These are phyloP conservation scores for Diutina rugosa DNA, from an alignment of 1,139 yeast genomes.

Conservation along the genomic window DNA sequence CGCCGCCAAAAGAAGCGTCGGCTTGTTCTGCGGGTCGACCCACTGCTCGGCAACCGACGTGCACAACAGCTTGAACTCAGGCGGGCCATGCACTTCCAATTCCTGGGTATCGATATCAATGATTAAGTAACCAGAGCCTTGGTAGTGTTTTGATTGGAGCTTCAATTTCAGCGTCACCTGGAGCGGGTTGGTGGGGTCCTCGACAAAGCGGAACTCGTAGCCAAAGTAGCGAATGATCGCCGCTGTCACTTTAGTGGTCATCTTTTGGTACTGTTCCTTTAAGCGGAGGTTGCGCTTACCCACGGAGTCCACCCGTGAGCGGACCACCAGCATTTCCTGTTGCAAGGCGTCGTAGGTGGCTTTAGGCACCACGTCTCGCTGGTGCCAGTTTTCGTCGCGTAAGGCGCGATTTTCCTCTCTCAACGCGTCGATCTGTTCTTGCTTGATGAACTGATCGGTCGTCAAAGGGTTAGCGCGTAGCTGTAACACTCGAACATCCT, in stretches of 20 bases:
- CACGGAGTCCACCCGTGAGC: conserved; percentile 35
- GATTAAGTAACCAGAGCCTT: conserved; percentile 16
- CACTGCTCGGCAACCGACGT: conserved; percentile 50
- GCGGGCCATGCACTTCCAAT: conserved; percentile 28
- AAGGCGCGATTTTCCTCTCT: conserved; percentile 52
- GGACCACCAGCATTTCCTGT: conserved; percentile 37
- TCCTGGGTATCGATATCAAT: conserved; percentile 24
- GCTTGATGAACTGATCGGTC: conserved; percentile 51
- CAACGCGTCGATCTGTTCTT: conserved; percentile 36
- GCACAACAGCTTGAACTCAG: conserved; percentile 35
- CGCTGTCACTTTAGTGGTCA: conserved; percentile 62
- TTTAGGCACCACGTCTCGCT: conserved; percentile 31
- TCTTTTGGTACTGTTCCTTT: conserved; percentile 50
- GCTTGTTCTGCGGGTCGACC: conserved; percentile 57
- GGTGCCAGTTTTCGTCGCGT: conserved; percentile 10
- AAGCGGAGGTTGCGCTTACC: conserved; percentile 49
- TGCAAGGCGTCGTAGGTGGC: conserved; percentile 55
- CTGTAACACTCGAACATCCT: conserved; percentile 39
- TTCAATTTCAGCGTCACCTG: conserved; percentile 41
- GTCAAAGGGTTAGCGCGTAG: conserved; percentile 57
- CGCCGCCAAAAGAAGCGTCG: conserved; percentile 74
- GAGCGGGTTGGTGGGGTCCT: conserved; percentile 41
- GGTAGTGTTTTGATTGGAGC: conserved; percentile 43
- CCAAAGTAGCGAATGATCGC: conserved; percentile 64
- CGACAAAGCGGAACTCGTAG: conserved; percentile 58